Evolutionary conservation across 495 filamentous ascomycete genomes (phyloP).

Genomic region (Neurospora sp.): DNA sequence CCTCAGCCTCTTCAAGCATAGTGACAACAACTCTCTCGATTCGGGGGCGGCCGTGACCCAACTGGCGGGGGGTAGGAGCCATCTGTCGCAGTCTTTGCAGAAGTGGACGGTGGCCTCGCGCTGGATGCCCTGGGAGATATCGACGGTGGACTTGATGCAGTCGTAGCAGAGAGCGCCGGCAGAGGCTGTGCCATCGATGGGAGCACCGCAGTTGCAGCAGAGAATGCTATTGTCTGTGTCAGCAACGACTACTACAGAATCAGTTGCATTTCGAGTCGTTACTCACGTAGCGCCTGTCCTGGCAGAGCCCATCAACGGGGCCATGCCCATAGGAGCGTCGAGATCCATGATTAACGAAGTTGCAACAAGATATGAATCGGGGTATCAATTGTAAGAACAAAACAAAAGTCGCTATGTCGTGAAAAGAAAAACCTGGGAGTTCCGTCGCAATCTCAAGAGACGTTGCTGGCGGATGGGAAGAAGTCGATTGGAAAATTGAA

Average conservation of each 20-base stretch:
- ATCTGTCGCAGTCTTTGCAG: conserved; percentile 88
- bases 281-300: conserved; percentile 49
- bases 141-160: conserved; percentile 85
- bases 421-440: neutral
- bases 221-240: conserved; percentile 53
- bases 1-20: conserved; percentile 74
- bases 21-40: conserved; percentile 77
- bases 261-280: neutral
- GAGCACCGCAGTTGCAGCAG: conserved; percentile 87
- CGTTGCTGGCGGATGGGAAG: neutral
- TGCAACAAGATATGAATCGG: neutral
- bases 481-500: neutral
- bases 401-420: neutral
- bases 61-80: conserved; percentile 74
- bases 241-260: neutral
- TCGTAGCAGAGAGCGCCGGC: conserved; percentile 86
- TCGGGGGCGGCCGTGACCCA: conserved; percentile 80
- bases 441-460: neutral
- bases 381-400: neutral
- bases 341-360: conserved; percentile 48
- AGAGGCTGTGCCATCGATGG: conserved; percentile 82
- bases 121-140: conserved; percentile 87
- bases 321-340: conserved; percentile 51
- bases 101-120: conserved; percentile 73
- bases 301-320: conserved; percentile 36